Conservation (phyloP, 495 filamentous ascomycete genomes). For the Aspergillus nidulans region DNA sequence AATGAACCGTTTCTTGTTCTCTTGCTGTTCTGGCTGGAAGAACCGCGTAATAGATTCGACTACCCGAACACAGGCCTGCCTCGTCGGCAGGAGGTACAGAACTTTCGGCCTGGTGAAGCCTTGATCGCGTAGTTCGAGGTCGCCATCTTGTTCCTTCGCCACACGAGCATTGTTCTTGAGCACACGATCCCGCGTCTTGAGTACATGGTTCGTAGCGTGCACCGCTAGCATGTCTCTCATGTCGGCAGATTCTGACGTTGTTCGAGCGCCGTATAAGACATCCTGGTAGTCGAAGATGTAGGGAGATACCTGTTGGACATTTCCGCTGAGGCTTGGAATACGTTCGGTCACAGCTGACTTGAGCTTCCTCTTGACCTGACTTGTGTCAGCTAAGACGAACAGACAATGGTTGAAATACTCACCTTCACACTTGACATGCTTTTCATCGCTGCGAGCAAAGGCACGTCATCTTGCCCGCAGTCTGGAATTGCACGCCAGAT, state of each 20-base stretch:
- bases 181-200: slow-evolving; percentile 88
- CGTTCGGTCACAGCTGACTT: slow-evolving; percentile 29
- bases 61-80: slow-evolving; percentile 73
- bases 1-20: slow-evolving; percentile 88
- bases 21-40: slow-evolving; percentile 81
- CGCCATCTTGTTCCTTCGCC: slow-evolving; percentile 52
- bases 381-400: neutral
- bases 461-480: slow-evolving; percentile 18
- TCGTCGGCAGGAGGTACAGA: slow-evolving; percentile 81
- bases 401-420: neutral
- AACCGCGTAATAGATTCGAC: slow-evolving; percentile 69
- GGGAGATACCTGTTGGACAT: slow-evolving; percentile 33
- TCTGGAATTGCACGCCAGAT: slow-evolving; percentile 40
- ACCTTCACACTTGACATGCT: slow-evolving; percentile 37
- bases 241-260: slow-evolving; percentile 55
- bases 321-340: slow-evolving; percentile 31
- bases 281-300: slow-evolving; percentile 72
- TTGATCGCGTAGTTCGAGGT: slow-evolving; percentile 83
- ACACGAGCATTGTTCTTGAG: slow-evolving; percentile 86
- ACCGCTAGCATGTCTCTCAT: slow-evolving; percentile 71
- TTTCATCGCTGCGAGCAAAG: slow-evolving; percentile 34
- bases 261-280: slow-evolving; percentile 70
- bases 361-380: slow-evolving; percentile 46
- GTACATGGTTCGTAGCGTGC: slow-evolving; percentile 83
- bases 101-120: slow-evolving; percentile 95